Evolutionary conservation across 1,284 basidiomycete species (phyloP), one percentile per base, ranked within the genome.

Genomic region (Xerocomus nothofagi): DNA sequence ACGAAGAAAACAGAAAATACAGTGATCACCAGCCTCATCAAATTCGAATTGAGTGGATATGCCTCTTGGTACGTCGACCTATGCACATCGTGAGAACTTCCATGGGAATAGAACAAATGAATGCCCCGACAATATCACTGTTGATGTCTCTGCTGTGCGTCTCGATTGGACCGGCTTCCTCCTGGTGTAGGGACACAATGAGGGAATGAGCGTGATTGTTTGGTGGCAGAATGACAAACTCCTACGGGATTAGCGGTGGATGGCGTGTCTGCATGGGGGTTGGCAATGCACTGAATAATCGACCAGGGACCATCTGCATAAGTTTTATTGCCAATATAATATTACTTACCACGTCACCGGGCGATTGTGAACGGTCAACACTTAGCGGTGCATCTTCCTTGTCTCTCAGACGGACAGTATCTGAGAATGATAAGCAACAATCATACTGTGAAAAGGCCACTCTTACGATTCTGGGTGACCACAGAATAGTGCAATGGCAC

Each of bases 361-460:
- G 31, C 10, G 11, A 41, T 12, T 4, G 6, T 4, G 3, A 21
- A 6, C 3, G 39, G 21, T n/a, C 29, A n/a, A 39, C 15, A 21
- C 15, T 40, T 2, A 10, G 11, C 18, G 10, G 14, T 38, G 3
- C 23, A 17, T 24, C 5, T 10, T 24, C 17, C 15, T 18, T 43
- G 12, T 42, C 23, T 15, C 17, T 27, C 10, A 47, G 29, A 21
- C 33, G 47, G 15, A 47, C 44, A 17, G 24, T 6, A 14, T 27
- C 45, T 47, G 8, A 46, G 10, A 14, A 7, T 6, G 0, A 47
- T 33, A 11, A 33, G 18, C 6, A 26, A 20, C 7, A 2, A 6
- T 12, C 24, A 24, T 3, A 17, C 11, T 6, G 5, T 20, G 15
- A 1, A 6, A 27, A n/a, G 17, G 4, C 0, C 15, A 18, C 26